Evolutionary conservation across 345 rosid species (phyloP), one percentile per base, ranked within the genome.

Genomic region (Lepidium africanum): DNA sequence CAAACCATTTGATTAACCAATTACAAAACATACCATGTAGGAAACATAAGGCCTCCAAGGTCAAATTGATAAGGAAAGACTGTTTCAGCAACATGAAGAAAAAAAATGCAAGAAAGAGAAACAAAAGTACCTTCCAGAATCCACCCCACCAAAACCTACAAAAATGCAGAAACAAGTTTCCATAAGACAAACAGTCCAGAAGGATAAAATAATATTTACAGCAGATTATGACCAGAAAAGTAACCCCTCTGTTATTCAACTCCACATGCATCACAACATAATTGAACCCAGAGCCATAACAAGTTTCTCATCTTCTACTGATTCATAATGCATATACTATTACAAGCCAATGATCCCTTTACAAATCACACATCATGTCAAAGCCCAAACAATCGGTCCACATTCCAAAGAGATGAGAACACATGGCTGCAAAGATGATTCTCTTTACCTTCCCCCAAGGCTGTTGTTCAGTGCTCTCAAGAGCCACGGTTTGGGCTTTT

Each of bases 101-200:
- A 9, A 21, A 37, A 49, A 45, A 40, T 19, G 6, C 37, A 43
- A 13, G 35, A 4, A 47, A 59, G 39, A 65, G 16, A 60, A 51
- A 49, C 40, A 79, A 73, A 33, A 42, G 48, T 86, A 91, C 99
- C 99, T 94, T 94, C 97, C 97, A 94, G 55, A 91, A 88, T 74
- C 99, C 99, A 79, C 97, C 99, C 85, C 81, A 87, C 97, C 92
- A 91, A 79, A 94, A 94, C 92, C 99, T 94, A 79, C 61, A 81
- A 71, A n/a, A 79, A 71, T 37, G 42, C 37, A 51, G 15, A 59
- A 59, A 37, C 49, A 55, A 32, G 62, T 65, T 70, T 58, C 15
- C 63, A 46, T 80, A 62, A 62, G 61, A 46, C 5, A 61, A 0
- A 4, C 46, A 71, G 69, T 40, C 13, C 57, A 68, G 9, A 72